Conservation (phyloP, 129 eudicot genomes). For the Daucus carota region DH1_v3.0 NC_030381.2:53756501-53757000, state of each 20-base stretch:
- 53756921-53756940: constrained; percentile 90
- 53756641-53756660: background rate
- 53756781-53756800: background rate
- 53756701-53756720: background rate
- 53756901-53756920: constrained; percentile 96
- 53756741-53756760: background rate
- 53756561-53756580: background rate
- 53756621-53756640: background rate
- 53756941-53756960: constrained; percentile 82
- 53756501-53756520: background rate
- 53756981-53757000: constrained; percentile 60
- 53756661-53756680: background rate
- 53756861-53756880: constrained; percentile 80
- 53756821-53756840: background rate
- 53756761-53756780: background rate
- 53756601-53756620: background rate
- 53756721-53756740: background rate
- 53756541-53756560: background rate
- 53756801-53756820: background rate
- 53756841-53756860: constrained; percentile 1
- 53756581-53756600: background rate
- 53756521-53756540: background rate
- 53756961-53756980: constrained; percentile 71
- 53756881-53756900: constrained; percentile 81
- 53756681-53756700: background rate